These are phyloP conservation scores for Cyclotella distinguenda DNA, from an alignment of 108 stramenopile genomes.

Conservation along the genomic window DNA sequence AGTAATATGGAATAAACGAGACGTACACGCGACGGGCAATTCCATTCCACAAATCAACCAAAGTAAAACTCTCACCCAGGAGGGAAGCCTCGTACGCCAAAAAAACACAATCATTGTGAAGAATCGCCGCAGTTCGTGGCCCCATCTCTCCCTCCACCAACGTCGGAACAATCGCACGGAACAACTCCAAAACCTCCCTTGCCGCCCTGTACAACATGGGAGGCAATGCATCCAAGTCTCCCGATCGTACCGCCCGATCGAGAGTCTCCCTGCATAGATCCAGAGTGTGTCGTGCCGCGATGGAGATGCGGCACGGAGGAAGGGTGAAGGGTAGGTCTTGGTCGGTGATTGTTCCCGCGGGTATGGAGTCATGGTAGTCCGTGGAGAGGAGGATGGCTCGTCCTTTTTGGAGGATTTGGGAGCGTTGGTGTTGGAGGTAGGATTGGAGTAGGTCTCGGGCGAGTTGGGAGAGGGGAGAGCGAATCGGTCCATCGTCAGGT, in stretches of 20 bases:
- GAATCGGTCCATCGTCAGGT: constrained; percentile 14
- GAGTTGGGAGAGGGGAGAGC: constrained; percentile 42
- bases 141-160: constrained; percentile 59
- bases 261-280: constrained; percentile 59
- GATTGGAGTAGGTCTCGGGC: constrained; percentile 47
- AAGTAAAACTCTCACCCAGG: constrained; percentile 49
- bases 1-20: neutral
- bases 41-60: too few relatives aligned
- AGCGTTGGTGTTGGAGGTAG: constrained; percentile 68
- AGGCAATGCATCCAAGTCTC: constrained; percentile 46
- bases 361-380: constrained; percentile 82
- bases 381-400: constrained; percentile 62
- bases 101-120: constrained; percentile 81
- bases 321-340: constrained; percentile 65
- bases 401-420: constrained; percentile 57
- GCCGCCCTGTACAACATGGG: constrained; percentile 67
- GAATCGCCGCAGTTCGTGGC: constrained; percentile 77
- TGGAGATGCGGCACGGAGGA: constrained; percentile 66
- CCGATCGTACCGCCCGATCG: constrained; percentile 56
- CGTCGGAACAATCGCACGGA: constrained; percentile 74
- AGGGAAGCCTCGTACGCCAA: constrained; percentile 72
- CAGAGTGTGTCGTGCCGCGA: constrained; percentile 60
- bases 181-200: constrained; percentile 73
- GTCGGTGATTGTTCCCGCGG: constrained; percentile 60
- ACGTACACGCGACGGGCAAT: too few relatives aligned